A percentile compares a stretch with the other conserved stretches of the same genome.
These are phyloP conservation scores for Sonneratia caseolaris DNA, from an alignment of 345 rosid genomes.

Conservation along the genomic window DNA sequence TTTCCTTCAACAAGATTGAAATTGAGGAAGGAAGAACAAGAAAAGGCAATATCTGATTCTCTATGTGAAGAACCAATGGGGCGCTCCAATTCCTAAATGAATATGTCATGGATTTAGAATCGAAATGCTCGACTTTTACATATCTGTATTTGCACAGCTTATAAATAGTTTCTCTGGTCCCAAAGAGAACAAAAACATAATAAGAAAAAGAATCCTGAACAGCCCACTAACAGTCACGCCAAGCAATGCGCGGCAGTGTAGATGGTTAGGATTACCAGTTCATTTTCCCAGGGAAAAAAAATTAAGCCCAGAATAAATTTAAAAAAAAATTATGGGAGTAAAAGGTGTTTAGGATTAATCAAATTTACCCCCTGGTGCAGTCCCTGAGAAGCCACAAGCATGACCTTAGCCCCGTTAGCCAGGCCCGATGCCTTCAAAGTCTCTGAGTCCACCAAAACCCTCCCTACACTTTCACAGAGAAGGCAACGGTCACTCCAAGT, in stretches of 20 bases:
- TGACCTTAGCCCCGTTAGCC: conserved; percentile 60
- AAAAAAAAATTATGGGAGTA: not conserved
- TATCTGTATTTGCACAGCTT: no score
- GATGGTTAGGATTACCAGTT: no score
- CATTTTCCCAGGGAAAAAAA: not conserved
- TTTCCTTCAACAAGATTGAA: not conserved
- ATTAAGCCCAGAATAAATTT: no score
- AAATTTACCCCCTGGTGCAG: conserved; percentile 80
- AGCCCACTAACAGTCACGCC: not conserved
- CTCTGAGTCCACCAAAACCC: conserved; percentile 56
- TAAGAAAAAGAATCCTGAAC: not conserved
- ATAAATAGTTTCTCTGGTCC: no score
- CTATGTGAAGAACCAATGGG: not conserved
- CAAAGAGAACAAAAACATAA: no score
- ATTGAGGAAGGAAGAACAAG: not conserved
- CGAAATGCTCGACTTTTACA: not conserved
- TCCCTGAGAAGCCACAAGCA: conserved; percentile 91
- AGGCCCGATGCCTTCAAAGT: conserved; percentile 53
- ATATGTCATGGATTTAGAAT: not conserved
- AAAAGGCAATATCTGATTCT: not conserved
- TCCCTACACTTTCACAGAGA: conserved; percentile 32
- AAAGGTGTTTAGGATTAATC: not conserved
- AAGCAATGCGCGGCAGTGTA: no score
- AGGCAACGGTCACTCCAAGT: conserved; percentile 2
- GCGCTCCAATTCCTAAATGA: not conserved